Conservation (phyloP, 1,284 basidiomycete genomes). For the Papiliotrema fonsecae region DNA sequence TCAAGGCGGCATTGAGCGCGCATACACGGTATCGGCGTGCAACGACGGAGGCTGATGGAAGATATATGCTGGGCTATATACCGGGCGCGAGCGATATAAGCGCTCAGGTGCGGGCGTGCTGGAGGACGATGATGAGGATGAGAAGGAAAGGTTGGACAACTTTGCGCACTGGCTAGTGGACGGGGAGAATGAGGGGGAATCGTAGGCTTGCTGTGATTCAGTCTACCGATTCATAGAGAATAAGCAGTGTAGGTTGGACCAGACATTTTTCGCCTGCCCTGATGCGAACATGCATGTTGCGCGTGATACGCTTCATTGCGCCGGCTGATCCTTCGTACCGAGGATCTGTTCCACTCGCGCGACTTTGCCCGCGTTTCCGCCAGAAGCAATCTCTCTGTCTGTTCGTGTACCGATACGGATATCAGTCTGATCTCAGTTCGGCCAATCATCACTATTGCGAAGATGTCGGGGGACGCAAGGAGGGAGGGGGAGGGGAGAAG, state of each 20-base stretch:
- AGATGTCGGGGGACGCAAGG: slow-evolving; percentile 18
- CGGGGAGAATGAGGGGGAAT: slow-evolving; percentile 30
- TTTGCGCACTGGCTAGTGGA: slow-evolving; percentile 76
- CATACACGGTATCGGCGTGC: not conserved
- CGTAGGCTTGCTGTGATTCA: too few species aligned
- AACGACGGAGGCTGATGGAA: slow-evolving; percentile 40
- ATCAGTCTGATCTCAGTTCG: too few species aligned
- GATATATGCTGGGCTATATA: slow-evolving; percentile 74
- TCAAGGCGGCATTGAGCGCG: too few species aligned
- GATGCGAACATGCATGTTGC: too few species aligned
- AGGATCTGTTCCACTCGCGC: slow-evolving; percentile 70
- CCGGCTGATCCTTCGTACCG: slow-evolving; percentile 13
- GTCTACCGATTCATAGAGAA: too few species aligned
- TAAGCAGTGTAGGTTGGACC: too few species aligned
- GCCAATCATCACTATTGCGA: too few species aligned
- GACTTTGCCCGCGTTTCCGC: slow-evolving; percentile 73
- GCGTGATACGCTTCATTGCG: not conserved
- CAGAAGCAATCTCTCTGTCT: slow-evolving; percentile 62
- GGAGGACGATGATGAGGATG: slow-evolving; percentile 52
- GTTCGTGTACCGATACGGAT: slow-evolving; percentile 85
- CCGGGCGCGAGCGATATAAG: slow-evolving; percentile 74
- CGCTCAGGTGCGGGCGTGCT: slow-evolving; percentile 57
- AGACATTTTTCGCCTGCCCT: too few species aligned
- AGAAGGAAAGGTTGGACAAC: slow-evolving; percentile 76
- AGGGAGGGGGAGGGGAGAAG: too few species aligned